phyloP scores from a whole-genome alignment of 805 yeast genomes.

The Pichia sporocuriosa region DNA sequence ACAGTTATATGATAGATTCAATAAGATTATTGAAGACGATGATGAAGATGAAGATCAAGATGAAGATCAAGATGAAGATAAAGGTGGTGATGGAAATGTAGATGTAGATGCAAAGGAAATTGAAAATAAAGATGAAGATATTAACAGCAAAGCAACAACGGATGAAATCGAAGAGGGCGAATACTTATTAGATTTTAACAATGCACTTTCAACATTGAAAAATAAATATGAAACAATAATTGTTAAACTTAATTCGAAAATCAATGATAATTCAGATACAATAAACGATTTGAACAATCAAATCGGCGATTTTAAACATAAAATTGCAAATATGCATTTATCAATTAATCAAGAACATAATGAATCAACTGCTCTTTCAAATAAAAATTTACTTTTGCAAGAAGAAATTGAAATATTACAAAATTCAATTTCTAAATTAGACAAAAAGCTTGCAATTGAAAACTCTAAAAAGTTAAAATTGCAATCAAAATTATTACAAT shows the following conservation, averaged over 20 bases:
- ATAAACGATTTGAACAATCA: conserved; percentile 7
- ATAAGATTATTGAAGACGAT: neutral
- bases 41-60: neutral
- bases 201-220: neutral
- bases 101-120: neutral
- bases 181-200: neutral
- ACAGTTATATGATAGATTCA: neutral
- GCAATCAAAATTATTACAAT: neutral
- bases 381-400: conserved; percentile 2
- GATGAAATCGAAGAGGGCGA: neutral
- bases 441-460: conserved; percentile 8
- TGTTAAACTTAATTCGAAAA: neutral
- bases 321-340: conserved; percentile 7
- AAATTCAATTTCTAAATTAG: neutral
- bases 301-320: conserved; percentile 4
- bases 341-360: neutral
- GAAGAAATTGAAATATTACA: conserved; percentile 3
- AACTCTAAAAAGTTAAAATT: conserved; percentile 4
- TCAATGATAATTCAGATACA: neutral
- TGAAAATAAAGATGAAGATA: neutral
- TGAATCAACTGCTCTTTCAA: neutral
- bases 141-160: neutral
- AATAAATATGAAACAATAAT: conserved; percentile 6
- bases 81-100: neutral
- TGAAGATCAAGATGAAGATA: neutral